Evolutionary conservation across 1,139 yeast species (phyloP), one percentile per base, ranked within the genome.

Genomic region (Blastobotrys capitulatus): DNA sequence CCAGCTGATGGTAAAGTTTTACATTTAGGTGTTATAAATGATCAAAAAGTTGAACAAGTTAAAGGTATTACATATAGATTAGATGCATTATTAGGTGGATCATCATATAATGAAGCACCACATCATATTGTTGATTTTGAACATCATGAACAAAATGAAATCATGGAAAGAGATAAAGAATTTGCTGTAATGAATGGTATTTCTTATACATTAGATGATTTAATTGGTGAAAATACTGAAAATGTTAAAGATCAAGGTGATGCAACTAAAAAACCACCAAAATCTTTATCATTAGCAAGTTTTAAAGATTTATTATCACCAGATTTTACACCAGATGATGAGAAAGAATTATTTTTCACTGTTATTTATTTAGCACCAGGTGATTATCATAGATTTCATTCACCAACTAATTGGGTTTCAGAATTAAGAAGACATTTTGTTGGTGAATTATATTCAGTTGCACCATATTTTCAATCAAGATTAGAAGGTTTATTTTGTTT

Each of bases 301-400:
- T 46, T 46, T 29, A 55, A 55, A 44, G 65, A 62, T 16, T 46
- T 63, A 7, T 44, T 57, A 25, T 54, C 56, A 9, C 64, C 68
- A 7, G 60, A 61, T 39, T 54, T 57, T 47, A 57, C 60, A 18
- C 57, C 62, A 3, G 48, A 50, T 27, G 41, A 50, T 16, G 75
- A 76, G 45, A 86, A 83, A 54, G 82, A 83, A 60, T 73, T 94
- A 51, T 92, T 77, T 64, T 92, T 86, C 66, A 83, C 96, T 1
- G 99, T 94, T 20, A 88, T 94, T 36, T 94, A 94, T 65, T 76
- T 94, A 51, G 97, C 97, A 0, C 99, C 99, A 1, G 99, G 98
- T 36, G 98, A 94, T 65, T 94, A 94, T 67, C 99, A 94, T 69
- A 83, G 96, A 57, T 94, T 85, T 71, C 99, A 94, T 66, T 88